Conservation (phyloP, 78 protist genomes). For the Cavenderia fasciculata region DNA sequence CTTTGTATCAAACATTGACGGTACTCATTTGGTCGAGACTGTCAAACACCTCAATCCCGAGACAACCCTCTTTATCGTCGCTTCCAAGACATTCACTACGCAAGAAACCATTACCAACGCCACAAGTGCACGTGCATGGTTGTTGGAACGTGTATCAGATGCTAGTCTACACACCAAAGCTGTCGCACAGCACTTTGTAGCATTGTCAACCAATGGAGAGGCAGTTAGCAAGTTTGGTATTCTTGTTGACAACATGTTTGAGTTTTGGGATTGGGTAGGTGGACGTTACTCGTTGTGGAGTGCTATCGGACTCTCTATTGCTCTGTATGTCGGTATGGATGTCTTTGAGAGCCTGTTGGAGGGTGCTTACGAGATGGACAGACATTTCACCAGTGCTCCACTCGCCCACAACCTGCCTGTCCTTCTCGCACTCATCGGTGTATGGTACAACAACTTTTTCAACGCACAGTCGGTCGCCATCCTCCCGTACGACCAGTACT, state of each 20-base stretch:
- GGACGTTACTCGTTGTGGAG: slow-evolving; percentile 98
- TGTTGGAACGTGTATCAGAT: slow-evolving; percentile 36
- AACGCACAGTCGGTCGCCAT: slow-evolving; percentile 92
- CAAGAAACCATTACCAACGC: slow-evolving; percentile 98
- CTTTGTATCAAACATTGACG: slow-evolving; percentile 97
- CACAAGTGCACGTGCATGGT: slow-evolving; percentile 86
- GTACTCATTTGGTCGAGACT: slow-evolving; percentile 94
- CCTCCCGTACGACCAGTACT: slow-evolving; percentile 97
- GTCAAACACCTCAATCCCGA: slow-evolving; percentile 83
- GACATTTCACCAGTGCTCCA: slow-evolving; percentile 91
- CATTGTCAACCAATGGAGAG: slow-evolving; percentile 95
- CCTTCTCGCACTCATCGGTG: slow-evolving; percentile 87
- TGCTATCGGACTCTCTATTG: slow-evolving; percentile 96
- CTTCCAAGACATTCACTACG: slow-evolving; percentile 97
- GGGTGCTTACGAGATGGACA: slow-evolving; percentile 97
- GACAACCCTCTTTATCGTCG: slow-evolving; percentile 93
- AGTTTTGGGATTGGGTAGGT: slow-evolving; percentile 98
- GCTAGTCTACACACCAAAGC: slow-evolving; percentile 18
- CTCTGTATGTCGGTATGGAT: slow-evolving; percentile 89
- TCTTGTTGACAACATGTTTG: slow-evolving; percentile 94
- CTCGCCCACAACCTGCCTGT: slow-evolving; percentile 91
- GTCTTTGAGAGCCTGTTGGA: slow-evolving; percentile 89
- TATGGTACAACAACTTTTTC: slow-evolving; percentile 97
- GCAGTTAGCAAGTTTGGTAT: slow-evolving; percentile 93
- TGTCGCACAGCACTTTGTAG: slow-evolving; percentile 96